A percentile compares a stretch with the other conserved stretches of the same genome.
Conservation (phyloP, 2,329 filamentous ascomycete genomes). For the Pseudofabraea citricarpa region DNA sequence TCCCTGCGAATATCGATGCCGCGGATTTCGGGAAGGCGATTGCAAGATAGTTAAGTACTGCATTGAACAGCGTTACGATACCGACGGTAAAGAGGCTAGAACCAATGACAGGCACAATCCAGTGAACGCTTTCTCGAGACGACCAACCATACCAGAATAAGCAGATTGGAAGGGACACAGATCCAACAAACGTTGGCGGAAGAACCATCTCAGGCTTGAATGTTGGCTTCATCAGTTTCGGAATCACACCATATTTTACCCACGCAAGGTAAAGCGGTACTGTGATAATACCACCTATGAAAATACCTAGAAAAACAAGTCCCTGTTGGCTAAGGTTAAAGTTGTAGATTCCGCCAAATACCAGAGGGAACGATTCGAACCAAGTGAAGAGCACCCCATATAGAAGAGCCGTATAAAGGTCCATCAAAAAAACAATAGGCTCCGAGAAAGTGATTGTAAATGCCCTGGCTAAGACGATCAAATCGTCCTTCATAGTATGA, state of each 20-base stretch:
- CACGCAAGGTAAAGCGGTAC: constrained; percentile 36
- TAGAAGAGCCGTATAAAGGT: constrained; percentile 53
- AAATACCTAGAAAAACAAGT: constrained; percentile 53
- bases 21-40: constrained; percentile 48
- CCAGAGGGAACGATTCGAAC: constrained; percentile 59
- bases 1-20: constrained; percentile 52
- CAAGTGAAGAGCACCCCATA: constrained; percentile 56
- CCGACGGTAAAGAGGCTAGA: constrained; percentile 46
- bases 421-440: constrained; percentile 55
- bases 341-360: constrained; percentile 51
- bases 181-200: constrained; percentile 44
- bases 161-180: constrained; percentile 46
- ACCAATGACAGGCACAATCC: constrained; percentile 50
- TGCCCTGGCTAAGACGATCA: constrained; percentile 39
- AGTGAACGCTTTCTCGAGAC: constrained; percentile 41
- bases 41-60: constrained; percentile 52
- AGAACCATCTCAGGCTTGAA: constrained; percentile 48
- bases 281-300: constrained; percentile 47
- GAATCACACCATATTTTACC: constrained; percentile 35
- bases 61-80: constrained; percentile 51
- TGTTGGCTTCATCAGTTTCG: constrained; percentile 37
- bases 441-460: constrained; percentile 52
- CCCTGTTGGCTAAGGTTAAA: constrained; percentile 52
- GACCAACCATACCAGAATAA: constrained; percentile 56
- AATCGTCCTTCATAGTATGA: constrained; percentile 42